Evolutionary conservation across 2,329 filamentous ascomycete species (phyloP).

Genomic region (Clonostachys rosea): DNA sequence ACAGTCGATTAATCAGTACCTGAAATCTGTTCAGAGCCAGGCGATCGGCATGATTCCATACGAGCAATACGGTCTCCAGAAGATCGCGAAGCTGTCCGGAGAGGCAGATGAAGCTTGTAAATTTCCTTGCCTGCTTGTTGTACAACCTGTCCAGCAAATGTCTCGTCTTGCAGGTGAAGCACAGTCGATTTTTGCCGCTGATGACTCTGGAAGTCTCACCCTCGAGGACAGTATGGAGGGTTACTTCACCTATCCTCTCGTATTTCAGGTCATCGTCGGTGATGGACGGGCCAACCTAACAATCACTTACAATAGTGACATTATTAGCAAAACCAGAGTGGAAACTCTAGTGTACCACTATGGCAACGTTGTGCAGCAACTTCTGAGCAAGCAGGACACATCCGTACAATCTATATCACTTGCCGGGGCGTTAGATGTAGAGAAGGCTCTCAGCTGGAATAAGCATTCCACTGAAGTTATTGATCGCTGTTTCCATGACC

Average conservation of each 20-base stretch:
- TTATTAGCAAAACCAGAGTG: neutral
- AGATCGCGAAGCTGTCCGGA: constrained; percentile 1
- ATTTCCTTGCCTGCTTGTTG: constrained; percentile 9
- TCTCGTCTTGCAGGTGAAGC: neutral
- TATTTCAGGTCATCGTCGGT: neutral
- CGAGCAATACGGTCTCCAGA: neutral
- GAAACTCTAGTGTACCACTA: constrained; percentile 1
- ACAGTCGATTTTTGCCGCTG: too few relatives aligned
- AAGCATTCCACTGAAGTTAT: neutral
- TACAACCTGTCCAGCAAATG: constrained; percentile 1
- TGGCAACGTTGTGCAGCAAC: constrained; percentile 1
- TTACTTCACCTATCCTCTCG: constrained; percentile 3
- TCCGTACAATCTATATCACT: neutral
- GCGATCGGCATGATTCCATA: neutral
- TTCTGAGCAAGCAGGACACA: neutral
- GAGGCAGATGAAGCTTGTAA: constrained; percentile 5
- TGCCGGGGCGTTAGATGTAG: neutral
- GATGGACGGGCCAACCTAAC: constrained; percentile 1
- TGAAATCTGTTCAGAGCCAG: constrained; percentile 5
- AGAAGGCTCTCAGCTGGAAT: neutral
- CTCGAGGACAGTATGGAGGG: constrained; percentile 7
- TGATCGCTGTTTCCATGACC: neutral
- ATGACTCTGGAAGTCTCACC: too few relatives aligned
- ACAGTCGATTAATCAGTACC: constrained; percentile 5
- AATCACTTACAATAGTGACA: constrained; percentile 1